Conservation (phyloP, 306 rosid genomes). For the Vachellia pachyceras region DNA sequence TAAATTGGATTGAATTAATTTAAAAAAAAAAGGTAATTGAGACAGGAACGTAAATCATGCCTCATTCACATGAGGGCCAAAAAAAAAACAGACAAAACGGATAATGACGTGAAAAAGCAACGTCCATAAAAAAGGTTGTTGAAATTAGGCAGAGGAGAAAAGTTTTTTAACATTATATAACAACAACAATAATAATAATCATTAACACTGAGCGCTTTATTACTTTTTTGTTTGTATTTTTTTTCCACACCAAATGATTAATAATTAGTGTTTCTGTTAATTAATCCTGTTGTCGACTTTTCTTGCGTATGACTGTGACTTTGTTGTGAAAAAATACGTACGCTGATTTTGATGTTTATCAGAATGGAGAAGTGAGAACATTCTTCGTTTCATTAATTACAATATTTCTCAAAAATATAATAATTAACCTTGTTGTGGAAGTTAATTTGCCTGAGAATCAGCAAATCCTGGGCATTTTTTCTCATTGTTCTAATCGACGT, state of each 20-base stretch:
- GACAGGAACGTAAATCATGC: constrained; percentile 24
- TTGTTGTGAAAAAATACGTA: not conserved
- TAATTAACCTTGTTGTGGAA: not conserved
- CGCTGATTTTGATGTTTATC: not conserved
- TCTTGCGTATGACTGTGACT: not conserved
- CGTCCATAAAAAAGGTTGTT: constrained; percentile 18
- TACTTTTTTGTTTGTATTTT: not conserved
- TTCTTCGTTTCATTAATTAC: no score
- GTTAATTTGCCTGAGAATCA: not conserved
- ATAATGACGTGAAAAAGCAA: not conserved
- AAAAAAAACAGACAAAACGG: not conserved
- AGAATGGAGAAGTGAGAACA: not conserved
- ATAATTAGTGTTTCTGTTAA: not conserved
- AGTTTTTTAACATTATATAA: not conserved
- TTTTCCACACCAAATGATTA: not conserved
- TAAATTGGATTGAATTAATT: not conserved
- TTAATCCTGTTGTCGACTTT: not conserved
- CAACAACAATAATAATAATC: not conserved
- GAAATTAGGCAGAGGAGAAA: constrained; percentile 12
- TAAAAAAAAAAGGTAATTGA: not conserved
- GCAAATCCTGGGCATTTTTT: not conserved
- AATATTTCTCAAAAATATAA: not conserved
- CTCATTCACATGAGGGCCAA: not conserved
- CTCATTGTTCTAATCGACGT: not conserved
- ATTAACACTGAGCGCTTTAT: not conserved